Conservation (phyloP, 2,329 filamentous ascomycete genomes). For the Cadophora sp. region DNA sequence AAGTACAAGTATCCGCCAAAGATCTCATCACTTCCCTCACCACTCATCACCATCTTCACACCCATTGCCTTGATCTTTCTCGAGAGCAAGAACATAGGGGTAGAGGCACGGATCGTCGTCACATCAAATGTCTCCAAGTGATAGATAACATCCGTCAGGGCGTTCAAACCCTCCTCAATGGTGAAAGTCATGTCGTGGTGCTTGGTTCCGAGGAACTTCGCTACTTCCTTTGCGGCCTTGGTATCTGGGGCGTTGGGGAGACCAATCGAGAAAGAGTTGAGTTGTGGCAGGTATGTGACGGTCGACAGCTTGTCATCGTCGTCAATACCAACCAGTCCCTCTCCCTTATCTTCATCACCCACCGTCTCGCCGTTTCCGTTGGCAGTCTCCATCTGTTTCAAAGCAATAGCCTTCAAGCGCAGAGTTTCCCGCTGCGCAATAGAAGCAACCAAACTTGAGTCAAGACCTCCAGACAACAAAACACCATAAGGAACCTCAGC, state of each 20-base stretch:
- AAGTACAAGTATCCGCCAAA: constrained; percentile 99
- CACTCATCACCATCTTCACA: constrained; percentile 98
- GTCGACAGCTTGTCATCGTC: constrained; percentile 89
- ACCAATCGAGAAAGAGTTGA: constrained; percentile 99
- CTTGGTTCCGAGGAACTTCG: constrained; percentile 95
- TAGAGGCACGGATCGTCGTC: constrained; percentile 96
- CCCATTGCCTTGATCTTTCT: constrained; percentile 99
- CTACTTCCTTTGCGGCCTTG: constrained; percentile 88
- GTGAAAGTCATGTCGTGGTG: constrained; percentile 99
- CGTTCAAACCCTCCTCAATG: constrained; percentile 95
- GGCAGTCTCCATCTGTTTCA: constrained; percentile 51
- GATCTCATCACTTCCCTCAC: constrained; percentile 97
- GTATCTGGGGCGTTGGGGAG: constrained; percentile 92
- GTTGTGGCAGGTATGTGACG: constrained; percentile 87
- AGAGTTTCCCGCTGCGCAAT: constrained; percentile 94
- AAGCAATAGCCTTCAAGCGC: constrained; percentile 71
- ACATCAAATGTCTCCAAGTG: constrained; percentile 98
- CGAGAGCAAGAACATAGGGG: constrained; percentile 96
- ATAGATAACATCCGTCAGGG: constrained; percentile 95
- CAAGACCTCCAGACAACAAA: constrained; percentile 89
- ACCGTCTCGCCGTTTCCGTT: constrained; percentile 46
- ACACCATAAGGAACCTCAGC: constrained; percentile 98
- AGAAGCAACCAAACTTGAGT: constrained; percentile 92
- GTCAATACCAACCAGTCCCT: constrained; percentile 90
- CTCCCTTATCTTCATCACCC: constrained; percentile 62